Base-by-base conservation (phyloP, 2,329 filamentous ascomycete species). In the Aurifilum marmelostoma region DNA sequence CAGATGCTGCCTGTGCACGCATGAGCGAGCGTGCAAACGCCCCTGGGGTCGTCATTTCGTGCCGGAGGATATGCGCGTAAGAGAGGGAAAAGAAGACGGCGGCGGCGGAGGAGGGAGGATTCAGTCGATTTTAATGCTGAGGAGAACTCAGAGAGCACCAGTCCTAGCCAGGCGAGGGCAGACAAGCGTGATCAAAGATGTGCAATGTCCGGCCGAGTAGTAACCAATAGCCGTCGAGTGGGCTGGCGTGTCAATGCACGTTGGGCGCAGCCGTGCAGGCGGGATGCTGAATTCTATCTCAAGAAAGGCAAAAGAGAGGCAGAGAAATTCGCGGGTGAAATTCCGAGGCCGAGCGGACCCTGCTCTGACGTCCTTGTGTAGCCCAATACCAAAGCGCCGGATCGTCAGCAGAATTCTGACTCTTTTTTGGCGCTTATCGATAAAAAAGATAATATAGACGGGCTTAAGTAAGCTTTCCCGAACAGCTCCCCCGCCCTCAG, bases 231-330 rank as follows among this genome's bases (percentile, higher is more conserved):
- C 6, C 29, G 39, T 14, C 27, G 50, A 58, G 12, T 6, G 9
- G 6, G 62, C 27, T 65, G 32, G 54, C 24, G 8, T 29, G 43
- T 47, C 50, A 69, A 63, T 69, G 67, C 67, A 66, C 24, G 63
- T 71, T 69, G 62, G 69, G 62, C 61, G 67, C 67, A 66, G 64
- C 34, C 32, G 61, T 67, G 69, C 67, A 67, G 65, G 56, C 37
- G n/a, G 43, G 32, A 39, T 52, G 32, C 21, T 11, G 7, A 8
- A 27, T 29, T 18, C 18, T 34, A 61, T 66, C 29, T 9, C 39
- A 5, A 60, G 27, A 24, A 34, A 18, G 43, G 21, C 43, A 47
- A 50, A 37, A 66, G 41, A 43, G 3, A 41, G 63, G 32, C 32
- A 32, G 54, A 43, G 41, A 43, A 59, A 47, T n/a, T 37, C 14